phyloP scores from a whole-genome alignment of 106 monocot species.

The Dendrobium nobile region DNA sequence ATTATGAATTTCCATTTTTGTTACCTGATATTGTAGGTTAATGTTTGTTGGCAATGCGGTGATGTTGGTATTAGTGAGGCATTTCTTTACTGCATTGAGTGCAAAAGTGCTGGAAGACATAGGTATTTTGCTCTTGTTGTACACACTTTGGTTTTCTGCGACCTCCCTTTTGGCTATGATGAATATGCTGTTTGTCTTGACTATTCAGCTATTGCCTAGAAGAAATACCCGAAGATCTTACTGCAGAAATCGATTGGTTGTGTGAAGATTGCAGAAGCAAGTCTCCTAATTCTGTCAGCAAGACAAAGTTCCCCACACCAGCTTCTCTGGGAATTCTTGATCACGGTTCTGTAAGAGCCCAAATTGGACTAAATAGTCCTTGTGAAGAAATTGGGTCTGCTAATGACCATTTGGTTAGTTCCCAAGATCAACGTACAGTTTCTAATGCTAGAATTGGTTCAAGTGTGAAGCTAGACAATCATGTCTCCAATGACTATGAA shows the following conservation, averaged over 20 bases:
- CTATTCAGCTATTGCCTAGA: constrained; percentile 1
- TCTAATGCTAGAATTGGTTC: neutral
- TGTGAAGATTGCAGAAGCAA: neutral
- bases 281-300: neutral
- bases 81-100: neutral
- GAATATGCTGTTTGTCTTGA: constrained; percentile 39
- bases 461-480: neutral
- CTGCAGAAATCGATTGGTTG: constrained; percentile 3
- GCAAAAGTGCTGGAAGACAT: constrained; percentile 4
- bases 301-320: neutral
- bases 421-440: neutral
- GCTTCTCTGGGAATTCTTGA: too few relatives aligned
- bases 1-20: neutral
- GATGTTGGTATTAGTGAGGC: constrained; percentile 1
- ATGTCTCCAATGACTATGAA: neutral
- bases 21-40: neutral
- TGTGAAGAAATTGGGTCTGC: neutral
- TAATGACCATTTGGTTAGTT: neutral
- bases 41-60: neutral
- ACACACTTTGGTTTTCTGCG: neutral
- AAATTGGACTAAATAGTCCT: neutral
- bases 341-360: neutral
- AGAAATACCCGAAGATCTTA: neutral
- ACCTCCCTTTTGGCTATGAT: constrained; percentile 42
- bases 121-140: neutral